Base-by-base conservation (phyloP, 148 eudicot species). In the Rheum nobile region DNA sequence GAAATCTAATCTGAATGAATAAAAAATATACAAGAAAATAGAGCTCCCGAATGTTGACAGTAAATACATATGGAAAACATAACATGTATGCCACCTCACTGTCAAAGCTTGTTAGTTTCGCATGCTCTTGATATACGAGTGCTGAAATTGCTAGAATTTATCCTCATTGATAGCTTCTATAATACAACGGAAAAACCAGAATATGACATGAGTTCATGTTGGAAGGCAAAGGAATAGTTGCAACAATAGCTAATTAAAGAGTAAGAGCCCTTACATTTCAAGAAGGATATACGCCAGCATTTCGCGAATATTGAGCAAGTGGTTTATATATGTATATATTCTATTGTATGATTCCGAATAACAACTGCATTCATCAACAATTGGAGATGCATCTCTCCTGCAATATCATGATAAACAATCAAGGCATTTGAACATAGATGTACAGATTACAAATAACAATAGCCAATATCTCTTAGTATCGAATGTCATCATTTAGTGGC, bases 271-370 rank as follows among this genome's bases (percentile, higher is more conserved):
- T 24, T 86, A 91, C 97, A 91, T 86, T 82, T 91, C 97, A 29
- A 91, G 81, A 43, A 91, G 83, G 80, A 81, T 91, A 63, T 78
- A 90, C 12, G 91, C 91, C 80, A 91, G 79, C 97, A 91, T 87
- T 72, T 91, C 97, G 34, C 87, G 90, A 68, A 82, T 89, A 82
- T 86, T 91, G 72, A 91, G 88, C 74, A 91, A 75, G 77, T 91
- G 97, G 80, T 88, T 81, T 48, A 91, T 83, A 75, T 91, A 91
- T 32, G 94, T n/a, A n/a, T n/a, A n/a, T n/a, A n/a, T n/a, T n/a
- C 91, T 80, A 82, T 91, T 71, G 91, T 84, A 83, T 91, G 97
- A 82, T 91, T 91, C 78, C 80, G 83, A 76, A 73, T 86, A 89
- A 83, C 97, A 89, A 71, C 83, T 75, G 76, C 97, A 91, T 22